Base-by-base conservation (phyloP, 2,329 filamentous ascomycete species). In the Ceratocystis colombiana region DNA sequence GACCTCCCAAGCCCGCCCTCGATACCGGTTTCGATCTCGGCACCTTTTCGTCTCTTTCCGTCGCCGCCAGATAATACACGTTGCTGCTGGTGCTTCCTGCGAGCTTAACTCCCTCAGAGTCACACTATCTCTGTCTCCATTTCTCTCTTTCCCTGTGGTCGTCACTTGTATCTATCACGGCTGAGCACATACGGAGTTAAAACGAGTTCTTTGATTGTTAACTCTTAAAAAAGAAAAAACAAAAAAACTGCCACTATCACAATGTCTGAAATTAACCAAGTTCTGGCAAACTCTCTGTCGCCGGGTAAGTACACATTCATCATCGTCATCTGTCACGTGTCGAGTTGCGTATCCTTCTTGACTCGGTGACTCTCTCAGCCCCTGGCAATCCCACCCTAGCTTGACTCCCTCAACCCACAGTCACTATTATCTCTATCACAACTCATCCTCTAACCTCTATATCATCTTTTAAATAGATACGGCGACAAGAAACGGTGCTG, bases 251-350 rank as follows among this genome's bases (percentile, higher is more conserved):
- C 33, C 76, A 81, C 74, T 77, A 90, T 84, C 82, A 83, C 82
- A 78, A 83, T 80, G 81, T 79, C 95, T 88, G 90, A 97, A 81
- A 95, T 97, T 82, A 96, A 93, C 82, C 88, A 91, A 80, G 93
- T 99, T 81, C 88, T 99, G 82, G 86, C 90, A 79, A 93, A 92
- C 82, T 97, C 94, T 77, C 86, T 97, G 79, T 95, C 92, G 75
- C 84, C 92, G 75, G 93, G 94, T 97, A 81, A 77, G 88, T 78
- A 71, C 70, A 69, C 37, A 12, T 41, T 15, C 37, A 41, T 15
- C 37, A 41, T 41, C 68, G 69, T 68, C 64, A 63, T 69, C 64
- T 59, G 63, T 65, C 66, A 68, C 44, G 25, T 22, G 48, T 62
- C 61, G 50, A 44, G 15, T 64, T 50, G 17, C 69, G 55, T 68